Percentiles rank a stretch among this genome's conserved stretches.
These are phyloP conservation scores for Royoungia palumana DNA, from an alignment of 768 basidiomycete species.

Conservation along the genomic window DNA sequence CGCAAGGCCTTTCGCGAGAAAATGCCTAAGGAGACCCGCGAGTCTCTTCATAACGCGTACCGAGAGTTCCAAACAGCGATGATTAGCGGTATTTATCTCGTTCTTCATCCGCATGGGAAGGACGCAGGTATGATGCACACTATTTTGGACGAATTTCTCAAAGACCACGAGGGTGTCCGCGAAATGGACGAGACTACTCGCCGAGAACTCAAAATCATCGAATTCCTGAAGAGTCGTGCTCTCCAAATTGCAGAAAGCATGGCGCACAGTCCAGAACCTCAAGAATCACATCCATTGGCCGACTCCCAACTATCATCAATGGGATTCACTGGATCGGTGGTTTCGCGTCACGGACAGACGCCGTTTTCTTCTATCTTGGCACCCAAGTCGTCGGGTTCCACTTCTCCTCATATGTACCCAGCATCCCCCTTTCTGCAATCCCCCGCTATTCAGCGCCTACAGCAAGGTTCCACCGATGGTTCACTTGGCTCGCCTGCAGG, in stretches of 20 bases:
- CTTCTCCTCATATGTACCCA: slow-evolving; percentile 24
- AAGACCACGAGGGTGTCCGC: slow-evolving; percentile 46
- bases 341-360: slow-evolving; percentile 16
- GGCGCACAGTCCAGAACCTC: slow-evolving; percentile 16
- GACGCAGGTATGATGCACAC: slow-evolving; percentile 70
- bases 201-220: slow-evolving; percentile 80
- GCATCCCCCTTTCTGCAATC: slow-evolving; percentile 34
- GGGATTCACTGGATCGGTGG: slow-evolving; percentile 6
- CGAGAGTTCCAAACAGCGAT: slow-evolving; percentile 87
- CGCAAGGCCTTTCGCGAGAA: slow-evolving; percentile 64
- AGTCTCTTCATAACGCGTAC: slow-evolving; percentile 77
- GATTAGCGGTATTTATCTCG: slow-evolving; percentile 85
- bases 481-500: slow-evolving; percentile 57
- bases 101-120: slow-evolving; percentile 70
- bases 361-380: slow-evolving; percentile 24
- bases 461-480: slow-evolving; percentile 45
- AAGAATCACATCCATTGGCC: slow-evolving; percentile 7
- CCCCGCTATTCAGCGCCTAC: slow-evolving; percentile 59
- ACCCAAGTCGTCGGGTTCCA: slow-evolving; percentile 13
- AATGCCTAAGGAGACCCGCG: slow-evolving; percentile 59
- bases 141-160: slow-evolving; percentile 75
- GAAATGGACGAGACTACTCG: slow-evolving; percentile 83
- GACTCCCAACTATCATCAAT: slow-evolving; percentile 37
- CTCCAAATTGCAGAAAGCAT: slow-evolving; percentile 45
- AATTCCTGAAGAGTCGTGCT: slow-evolving; percentile 71